Evolutionary conservation across 805 yeast species (phyloP).

Genomic region (Jamesozyma gamospora): DNA sequence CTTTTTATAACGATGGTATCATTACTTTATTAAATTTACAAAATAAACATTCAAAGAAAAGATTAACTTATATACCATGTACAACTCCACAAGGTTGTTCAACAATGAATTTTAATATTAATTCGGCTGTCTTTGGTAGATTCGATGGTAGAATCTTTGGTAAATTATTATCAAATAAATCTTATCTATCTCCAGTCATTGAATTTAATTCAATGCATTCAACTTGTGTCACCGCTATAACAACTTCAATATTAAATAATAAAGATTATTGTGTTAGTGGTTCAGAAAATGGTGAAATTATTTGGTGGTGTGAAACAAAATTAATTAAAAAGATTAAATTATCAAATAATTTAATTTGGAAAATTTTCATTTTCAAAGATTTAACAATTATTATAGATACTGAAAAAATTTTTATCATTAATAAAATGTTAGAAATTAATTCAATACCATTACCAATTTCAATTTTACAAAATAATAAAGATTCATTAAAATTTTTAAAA

Average conservation of each 20-base stretch:
- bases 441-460: constrained; percentile 12
- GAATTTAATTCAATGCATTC: constrained; percentile 24
- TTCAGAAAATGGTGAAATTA: constrained; percentile 25
- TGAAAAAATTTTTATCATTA: constrained; percentile 16
- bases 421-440: constrained; percentile 15
- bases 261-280: constrained; percentile 26
- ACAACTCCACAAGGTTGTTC: constrained; percentile 32
- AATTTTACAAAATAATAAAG: not conserved
- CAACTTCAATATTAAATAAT: constrained; percentile 15
- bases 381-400: constrained; percentile 21
- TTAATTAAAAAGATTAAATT: constrained; percentile 9
- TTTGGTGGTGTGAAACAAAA: constrained; percentile 29
- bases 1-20: constrained; percentile 29
- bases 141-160: constrained; percentile 30
- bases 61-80: constrained; percentile 29
- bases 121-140: constrained; percentile 30
- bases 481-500: constrained; percentile 16
- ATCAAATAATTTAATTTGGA: constrained; percentile 16
- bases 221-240: constrained; percentile 26
- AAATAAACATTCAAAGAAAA: constrained; percentile 16
- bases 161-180: constrained; percentile 26
- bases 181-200: constrained; percentile 26
- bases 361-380: constrained; percentile 15
- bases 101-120: constrained; percentile 27
- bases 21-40: constrained; percentile 27